A percentile compares a stretch with the other conserved stretches of the same genome.
Evolutionary conservation across 805 yeast species (phyloP).

Genomic region (Candida maesae): DNA sequence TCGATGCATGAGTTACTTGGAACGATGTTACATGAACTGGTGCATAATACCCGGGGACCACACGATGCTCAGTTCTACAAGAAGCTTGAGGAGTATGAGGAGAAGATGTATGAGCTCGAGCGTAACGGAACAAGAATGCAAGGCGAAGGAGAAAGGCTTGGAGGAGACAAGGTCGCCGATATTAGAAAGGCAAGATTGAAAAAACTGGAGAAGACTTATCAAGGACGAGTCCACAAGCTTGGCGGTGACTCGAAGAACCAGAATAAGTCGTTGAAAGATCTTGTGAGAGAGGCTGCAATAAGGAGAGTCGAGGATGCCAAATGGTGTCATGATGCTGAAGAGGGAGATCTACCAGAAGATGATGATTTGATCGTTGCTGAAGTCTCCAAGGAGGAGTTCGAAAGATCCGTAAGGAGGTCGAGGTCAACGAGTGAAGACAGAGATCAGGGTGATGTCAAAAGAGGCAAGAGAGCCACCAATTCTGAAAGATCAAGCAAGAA

Average conservation of each 20-base stretch:
- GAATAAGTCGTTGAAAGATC: constrained; percentile 33
- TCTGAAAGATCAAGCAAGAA: no score
- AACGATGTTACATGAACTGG: constrained; percentile 83
- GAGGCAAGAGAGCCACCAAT: no score
- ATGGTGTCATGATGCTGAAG: constrained; percentile 37
- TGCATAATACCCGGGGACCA: constrained; percentile 77
- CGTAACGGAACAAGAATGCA: constrained; percentile 29
- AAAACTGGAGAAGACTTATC: constrained; percentile 31
- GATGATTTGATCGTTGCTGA: constrained; percentile 39
- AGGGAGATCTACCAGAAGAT: constrained; percentile 37
- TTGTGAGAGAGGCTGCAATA: constrained; percentile 60
- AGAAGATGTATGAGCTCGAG: constrained; percentile 36
- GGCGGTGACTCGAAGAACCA: background rate
- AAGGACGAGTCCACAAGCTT: constrained; percentile 16
- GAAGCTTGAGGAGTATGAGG: constrained; percentile 53
- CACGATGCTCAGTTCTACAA: constrained; percentile 72
- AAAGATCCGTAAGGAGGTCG: background rate
- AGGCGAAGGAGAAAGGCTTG: constrained; percentile 17
- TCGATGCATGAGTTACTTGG: constrained; percentile 68
- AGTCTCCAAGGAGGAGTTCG: background rate
- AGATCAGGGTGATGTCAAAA: no score
- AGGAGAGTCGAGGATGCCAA: constrained; percentile 50
- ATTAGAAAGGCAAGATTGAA: constrained; percentile 38
- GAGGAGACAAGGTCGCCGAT: constrained; percentile 27
- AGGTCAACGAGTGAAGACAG: no score